A percentile compares a stretch with the other conserved stretches of the same genome.
Conservation (phyloP, 495 filamentous ascomycete genomes). For the Lasiosphaeria hispida region DNA sequence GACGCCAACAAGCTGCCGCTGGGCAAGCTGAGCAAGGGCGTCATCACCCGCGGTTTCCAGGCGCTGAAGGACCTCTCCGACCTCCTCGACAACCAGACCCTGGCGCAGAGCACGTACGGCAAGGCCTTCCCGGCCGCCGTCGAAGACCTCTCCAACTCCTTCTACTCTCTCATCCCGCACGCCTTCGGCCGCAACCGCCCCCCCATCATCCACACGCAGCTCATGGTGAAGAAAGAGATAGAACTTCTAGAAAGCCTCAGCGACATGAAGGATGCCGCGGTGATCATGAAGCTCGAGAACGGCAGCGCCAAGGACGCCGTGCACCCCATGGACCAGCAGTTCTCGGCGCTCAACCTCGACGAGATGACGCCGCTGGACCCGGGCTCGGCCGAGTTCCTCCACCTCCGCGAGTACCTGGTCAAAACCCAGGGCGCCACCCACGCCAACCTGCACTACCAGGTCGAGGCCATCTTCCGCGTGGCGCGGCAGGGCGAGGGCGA, state of each 20-base stretch:
- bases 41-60: conserved; percentile 68
- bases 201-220: conserved; percentile 55
- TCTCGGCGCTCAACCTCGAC: conserved; percentile 63
- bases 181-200: conserved; percentile 72
- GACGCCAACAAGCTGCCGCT: conserved; percentile 76
- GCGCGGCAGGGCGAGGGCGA: conserved; percentile 70
- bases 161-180: conserved; percentile 81
- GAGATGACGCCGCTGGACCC: conserved; percentile 71
- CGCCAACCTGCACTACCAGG: conserved; percentile 44
- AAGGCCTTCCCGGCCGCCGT: conserved; percentile 36
- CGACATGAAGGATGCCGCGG: conserved; percentile 77
- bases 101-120: conserved; percentile 29
- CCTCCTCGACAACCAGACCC: conserved; percentile 49
- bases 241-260: conserved; percentile 72
- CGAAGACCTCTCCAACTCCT: conserved; percentile 66
- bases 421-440: conserved; percentile 66
- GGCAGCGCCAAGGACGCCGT: conserved; percentile 43
- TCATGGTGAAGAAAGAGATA: conserved; percentile 67
- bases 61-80: conserved; percentile 69
- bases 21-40: conserved; percentile 76
- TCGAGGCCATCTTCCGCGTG: conserved; percentile 82
- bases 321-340: conserved; percentile 68
- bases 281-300: conserved; percentile 68
- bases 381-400: conserved; percentile 57
- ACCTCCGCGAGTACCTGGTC: conserved; percentile 63